These are phyloP conservation scores for Fusarium buxicola DNA, from an alignment of 2,329 filamentous ascomycete species.

Conservation along the genomic window DNA sequence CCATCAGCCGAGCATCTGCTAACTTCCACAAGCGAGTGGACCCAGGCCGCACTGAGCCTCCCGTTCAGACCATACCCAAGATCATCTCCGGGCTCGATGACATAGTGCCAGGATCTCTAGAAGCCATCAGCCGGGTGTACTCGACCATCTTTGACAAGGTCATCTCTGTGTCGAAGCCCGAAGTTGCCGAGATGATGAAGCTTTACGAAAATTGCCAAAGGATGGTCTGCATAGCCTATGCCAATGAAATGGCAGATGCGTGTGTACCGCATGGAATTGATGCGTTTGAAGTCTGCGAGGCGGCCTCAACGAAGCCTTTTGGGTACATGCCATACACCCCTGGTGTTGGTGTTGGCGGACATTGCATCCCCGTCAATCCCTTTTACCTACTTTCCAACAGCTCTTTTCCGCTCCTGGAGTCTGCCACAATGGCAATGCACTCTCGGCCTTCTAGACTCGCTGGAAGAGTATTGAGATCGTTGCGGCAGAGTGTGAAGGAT, in stretches of 20 bases:
- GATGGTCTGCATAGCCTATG: conserved; percentile 65
- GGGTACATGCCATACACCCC: conserved; percentile 61
- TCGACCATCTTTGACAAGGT: conserved; percentile 57
- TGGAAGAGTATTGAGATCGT: conserved; percentile 46
- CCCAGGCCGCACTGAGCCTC: conserved; percentile 58
- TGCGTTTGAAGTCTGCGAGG: conserved; percentile 60
- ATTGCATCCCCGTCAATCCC: conserved; percentile 67
- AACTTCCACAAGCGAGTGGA: conserved; percentile 57
- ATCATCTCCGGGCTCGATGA: conserved; percentile 63
- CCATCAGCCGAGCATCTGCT: not conserved
- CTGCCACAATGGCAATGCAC: conserved; percentile 56
- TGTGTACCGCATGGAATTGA: conserved; percentile 58
- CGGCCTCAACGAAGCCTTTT: conserved; percentile 63
- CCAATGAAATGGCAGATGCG: conserved; percentile 66
- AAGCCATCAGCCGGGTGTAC: conserved; percentile 58
- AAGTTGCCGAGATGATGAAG: conserved; percentile 68
- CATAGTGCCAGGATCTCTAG: conserved; percentile 56
- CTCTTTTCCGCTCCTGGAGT: conserved; percentile 58
- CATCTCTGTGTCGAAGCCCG: conserved; percentile 60
- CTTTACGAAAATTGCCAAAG: conserved; percentile 68
- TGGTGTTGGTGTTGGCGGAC: conserved; percentile 62
- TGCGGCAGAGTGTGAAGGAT: conserved; percentile 17
- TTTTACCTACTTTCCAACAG: conserved; percentile 62
- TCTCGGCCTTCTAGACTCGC: conserved; percentile 54
- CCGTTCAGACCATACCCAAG: conserved; percentile 60